Base-by-base conservation (phyloP, 176 grass and related monocot genomes). In the Areca catechu region DNA sequence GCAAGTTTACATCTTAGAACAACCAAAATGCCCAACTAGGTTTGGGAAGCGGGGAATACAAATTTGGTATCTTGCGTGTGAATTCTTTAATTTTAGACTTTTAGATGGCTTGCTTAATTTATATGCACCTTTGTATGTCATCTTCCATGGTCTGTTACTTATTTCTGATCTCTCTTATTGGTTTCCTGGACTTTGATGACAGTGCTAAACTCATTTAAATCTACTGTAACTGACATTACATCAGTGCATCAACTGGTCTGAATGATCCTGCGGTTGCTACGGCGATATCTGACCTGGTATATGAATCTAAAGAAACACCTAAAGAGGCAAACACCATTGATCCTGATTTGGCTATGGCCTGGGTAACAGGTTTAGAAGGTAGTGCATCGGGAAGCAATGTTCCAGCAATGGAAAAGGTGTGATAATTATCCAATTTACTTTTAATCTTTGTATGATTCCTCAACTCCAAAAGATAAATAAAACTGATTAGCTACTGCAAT, bases 261-360 rank as follows among this genome's bases (percentile, higher is more conserved):
- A 92, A 53, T 73, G 94, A 98, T 83, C 87, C 87, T 52, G 94
- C 94, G 70, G 94, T 98, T 83, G 86, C 88, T 64, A 98, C 79
- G 9, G 94, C 88, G 20, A 98, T 98, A 89, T 92, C 94, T 67
- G 88, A 98, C 50, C 81, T 98, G 52, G 83, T 98, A 63, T 93
- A 98, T 49, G 94, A 98, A 20, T 81, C 88, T 50, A 92, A 86
- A 70, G 81, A 89, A 68, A 67, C 29, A 50, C 76, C 61, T 57
- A 89, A 86, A 62, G 94, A 92, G 59, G 71, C 93, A 52, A 54
- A 47, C 24, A 63, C 84, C 27, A 98, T 98, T 49, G 94, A 98
- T 60, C 94, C 94, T 61, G 94, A 93, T 71, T 74, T 93, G 70
- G 94, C 94, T 50, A 98, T 93, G 94, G 94, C 94, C 53, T 98